Conservation (phyloP, 2,329 filamentous ascomycete genomes). For the Orbilia oligospora region DNA sequence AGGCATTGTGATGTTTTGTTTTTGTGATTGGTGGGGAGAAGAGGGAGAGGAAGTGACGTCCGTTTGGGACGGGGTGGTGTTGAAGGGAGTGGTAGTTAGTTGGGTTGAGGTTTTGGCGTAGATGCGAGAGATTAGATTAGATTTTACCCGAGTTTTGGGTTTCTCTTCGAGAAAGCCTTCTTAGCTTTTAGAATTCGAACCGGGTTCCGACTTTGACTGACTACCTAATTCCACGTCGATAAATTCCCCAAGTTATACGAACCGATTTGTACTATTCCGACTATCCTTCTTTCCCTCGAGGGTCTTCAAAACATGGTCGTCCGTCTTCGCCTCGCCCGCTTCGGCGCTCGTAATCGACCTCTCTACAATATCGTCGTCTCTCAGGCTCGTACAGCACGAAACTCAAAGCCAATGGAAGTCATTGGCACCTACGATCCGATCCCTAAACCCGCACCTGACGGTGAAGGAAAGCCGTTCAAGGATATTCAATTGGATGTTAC, state of each 20-base stretch:
- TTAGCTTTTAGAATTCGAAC: no score
- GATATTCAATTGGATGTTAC: conserved; percentile 88
- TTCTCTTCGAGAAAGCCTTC: neutral
- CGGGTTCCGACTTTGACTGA: neutral
- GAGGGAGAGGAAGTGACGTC: conserved; percentile 9
- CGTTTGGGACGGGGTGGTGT: neutral
- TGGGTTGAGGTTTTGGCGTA: conserved; percentile 17
- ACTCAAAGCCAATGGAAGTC: conserved; percentile 92
- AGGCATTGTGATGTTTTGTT: conserved; percentile 72
- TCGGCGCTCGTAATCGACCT: conserved; percentile 87
- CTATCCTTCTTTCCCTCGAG: neutral
- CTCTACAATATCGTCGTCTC: conserved; percentile 98
- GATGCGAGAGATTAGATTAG: conserved; percentile 51
- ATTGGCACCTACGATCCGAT: conserved; percentile 82
- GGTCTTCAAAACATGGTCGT: conserved; percentile 79
- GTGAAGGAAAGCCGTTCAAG: conserved; percentile 82
- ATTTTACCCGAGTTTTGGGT: conserved; percentile 33
- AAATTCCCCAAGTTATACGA: no score
- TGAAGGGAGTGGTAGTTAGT: neutral
- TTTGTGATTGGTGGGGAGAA: conserved; percentile 1
- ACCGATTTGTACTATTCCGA: neutral
- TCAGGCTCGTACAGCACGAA: conserved; percentile 90
- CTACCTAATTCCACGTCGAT: no score
- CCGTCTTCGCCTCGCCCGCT: conserved; percentile 92
- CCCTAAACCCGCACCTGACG: conserved; percentile 75